These are phyloP conservation scores for Erythrobasidium yunnanense DNA, from an alignment of 768 basidiomycete species.

Conservation along the genomic window DNA sequence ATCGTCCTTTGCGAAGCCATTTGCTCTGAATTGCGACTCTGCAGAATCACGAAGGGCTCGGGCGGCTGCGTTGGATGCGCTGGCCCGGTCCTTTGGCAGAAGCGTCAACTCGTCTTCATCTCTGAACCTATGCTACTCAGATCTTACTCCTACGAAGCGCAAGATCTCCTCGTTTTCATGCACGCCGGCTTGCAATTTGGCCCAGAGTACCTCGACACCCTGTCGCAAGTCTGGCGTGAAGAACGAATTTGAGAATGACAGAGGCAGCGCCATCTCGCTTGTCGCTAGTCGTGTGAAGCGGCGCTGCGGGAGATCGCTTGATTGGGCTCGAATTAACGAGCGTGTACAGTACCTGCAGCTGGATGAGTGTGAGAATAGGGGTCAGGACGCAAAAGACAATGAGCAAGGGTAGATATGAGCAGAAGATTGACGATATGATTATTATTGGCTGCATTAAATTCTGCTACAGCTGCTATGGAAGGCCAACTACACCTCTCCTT, in stretches of 20 bases:
- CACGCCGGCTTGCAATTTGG: neutral
- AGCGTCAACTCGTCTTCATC: too few species aligned
- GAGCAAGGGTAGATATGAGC: too few species aligned
- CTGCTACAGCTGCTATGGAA: too few species aligned
- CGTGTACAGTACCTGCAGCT: too few species aligned
- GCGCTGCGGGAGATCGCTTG: too few species aligned
- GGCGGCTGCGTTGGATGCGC: slow-evolving; percentile 8
- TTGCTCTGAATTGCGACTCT: neutral
- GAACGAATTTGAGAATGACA: slow-evolving; percentile 9
- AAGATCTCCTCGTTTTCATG: slow-evolving; percentile 15
- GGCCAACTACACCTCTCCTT: too few species aligned
- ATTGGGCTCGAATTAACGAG: too few species aligned
- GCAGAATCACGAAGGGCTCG: neutral
- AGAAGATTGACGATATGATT: too few species aligned
- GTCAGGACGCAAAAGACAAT: too few species aligned
- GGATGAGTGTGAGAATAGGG: too few species aligned
- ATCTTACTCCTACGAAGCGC: neutral
- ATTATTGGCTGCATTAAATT: too few species aligned
- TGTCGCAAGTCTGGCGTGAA: neutral
- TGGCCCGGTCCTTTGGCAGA: slow-evolving; percentile 1
- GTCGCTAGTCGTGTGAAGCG: too few species aligned
- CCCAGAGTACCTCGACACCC: neutral
- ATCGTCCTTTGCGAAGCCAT: slow-evolving; percentile 4
- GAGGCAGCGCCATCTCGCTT: slow-evolving; percentile 19
- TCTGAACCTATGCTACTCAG: neutral